Evolutionary conservation across 192 early-diverging fungal species (phyloP).

Genomic region (Cetraspora pellucida): DNA sequence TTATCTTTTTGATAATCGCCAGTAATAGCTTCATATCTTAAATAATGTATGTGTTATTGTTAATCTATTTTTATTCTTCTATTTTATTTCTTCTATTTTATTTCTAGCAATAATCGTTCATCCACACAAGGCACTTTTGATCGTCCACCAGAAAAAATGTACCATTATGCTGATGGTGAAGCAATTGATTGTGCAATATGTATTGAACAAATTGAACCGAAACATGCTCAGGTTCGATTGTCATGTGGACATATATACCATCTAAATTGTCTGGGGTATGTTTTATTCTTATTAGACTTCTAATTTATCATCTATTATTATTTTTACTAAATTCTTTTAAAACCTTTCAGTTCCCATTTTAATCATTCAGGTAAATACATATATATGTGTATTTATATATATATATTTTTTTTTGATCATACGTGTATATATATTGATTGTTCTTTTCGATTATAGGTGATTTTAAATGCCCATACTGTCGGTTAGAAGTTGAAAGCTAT

Average conservation of each 20-base stretch:
- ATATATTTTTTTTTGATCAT: neutral
- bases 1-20: neutral
- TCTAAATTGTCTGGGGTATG: constrained; percentile 14
- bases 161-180: constrained; percentile 24
- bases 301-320: neutral
- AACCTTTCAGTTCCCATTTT: constrained; percentile 11
- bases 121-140: neutral
- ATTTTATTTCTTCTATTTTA: neutral
- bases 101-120: neutral
- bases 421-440: neutral
- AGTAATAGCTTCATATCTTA: neutral
- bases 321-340: neutral
- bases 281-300: neutral
- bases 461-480: constrained; percentile 26
- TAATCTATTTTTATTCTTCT: neutral
- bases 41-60: neutral
- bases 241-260: constrained; percentile 24
- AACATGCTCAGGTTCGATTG: constrained; percentile 18
- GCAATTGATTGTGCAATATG: constrained; percentile 20
- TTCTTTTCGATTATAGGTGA: constrained; percentile 7
- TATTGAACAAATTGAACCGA: constrained; percentile 14
- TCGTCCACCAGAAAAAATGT: constrained; percentile 8
- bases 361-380: constrained; percentile 6
- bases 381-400: neutral
- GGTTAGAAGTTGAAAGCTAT: constrained; percentile 1